Conservation (phyloP, 176 grass and related monocot species). For the Oryza officinalis region DNA sequence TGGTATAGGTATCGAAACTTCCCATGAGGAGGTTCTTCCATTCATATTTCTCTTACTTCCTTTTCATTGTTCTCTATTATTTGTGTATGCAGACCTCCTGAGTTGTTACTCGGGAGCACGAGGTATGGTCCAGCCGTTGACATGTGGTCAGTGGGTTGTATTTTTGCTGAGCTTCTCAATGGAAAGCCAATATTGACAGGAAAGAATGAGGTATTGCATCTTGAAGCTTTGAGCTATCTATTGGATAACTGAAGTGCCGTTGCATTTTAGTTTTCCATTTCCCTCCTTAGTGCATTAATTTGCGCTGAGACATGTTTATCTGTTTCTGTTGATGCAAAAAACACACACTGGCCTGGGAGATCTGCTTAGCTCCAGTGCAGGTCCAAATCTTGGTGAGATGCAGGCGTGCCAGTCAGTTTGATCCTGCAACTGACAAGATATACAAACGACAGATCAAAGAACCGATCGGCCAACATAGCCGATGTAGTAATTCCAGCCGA, state of each 20-base stretch:
- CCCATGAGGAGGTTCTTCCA: not conserved
- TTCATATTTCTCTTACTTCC: not conserved
- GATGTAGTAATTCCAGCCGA: too few species aligned
- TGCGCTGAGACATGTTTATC: not conserved
- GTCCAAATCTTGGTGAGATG: too few species aligned
- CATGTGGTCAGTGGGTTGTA: constrained; percentile 98
- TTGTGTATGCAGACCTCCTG: constrained; percentile 71
- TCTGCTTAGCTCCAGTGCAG: too few species aligned
- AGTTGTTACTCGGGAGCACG: constrained; percentile 84
- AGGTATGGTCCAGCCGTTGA: constrained; percentile 91
- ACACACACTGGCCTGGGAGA: too few species aligned
- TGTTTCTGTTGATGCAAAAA: too few species aligned
- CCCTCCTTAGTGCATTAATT: not conserved
- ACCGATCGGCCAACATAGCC: too few species aligned
- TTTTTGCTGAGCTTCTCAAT: constrained; percentile 95
- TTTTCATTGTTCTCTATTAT: not conserved
- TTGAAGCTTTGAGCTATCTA: not conserved
- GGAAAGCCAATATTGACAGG: constrained; percentile 91
- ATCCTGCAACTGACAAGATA: too few species aligned
- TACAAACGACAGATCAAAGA: too few species aligned
- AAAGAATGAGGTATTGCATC: constrained; percentile 80
- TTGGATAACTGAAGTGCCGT: constrained; percentile 13
- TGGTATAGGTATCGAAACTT: constrained; percentile 75
- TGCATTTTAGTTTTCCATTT: not conserved
- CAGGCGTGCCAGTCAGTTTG: too few species aligned